Base-by-base conservation (phyloP, 2,329 filamentous ascomycete genomes). In the Ascochyta viciae-villosae region DNA sequence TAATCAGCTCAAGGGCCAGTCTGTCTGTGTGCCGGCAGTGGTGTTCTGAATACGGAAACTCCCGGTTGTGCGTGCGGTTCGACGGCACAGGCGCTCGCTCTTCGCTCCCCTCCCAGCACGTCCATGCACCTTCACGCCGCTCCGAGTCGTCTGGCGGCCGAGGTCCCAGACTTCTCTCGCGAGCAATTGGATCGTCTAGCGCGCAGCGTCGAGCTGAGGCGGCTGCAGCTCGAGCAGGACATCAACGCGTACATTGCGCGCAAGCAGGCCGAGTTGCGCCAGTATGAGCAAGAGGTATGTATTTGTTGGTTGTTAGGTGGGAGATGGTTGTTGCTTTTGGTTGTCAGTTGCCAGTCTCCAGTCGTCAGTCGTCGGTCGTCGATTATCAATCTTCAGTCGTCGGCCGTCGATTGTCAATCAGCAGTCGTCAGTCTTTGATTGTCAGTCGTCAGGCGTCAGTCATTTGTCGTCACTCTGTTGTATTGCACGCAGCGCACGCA, bases 201-300 rank as follows among this genome's bases (percentile, higher is more conserved):
- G 50, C 63, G 62, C 63, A 72, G 61, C 59, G 64, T 76, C 54
- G 72, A 76, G 64, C 60, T 60, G 41, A 69, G 72, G 47, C 67
- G 73, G 58, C 68, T 69, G 64, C 67, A 70, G 61, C 72, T 76
- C 56, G 71, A 76, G 64, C 52, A 54, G 40, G 73, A 75, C 62
- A 75, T 76, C 60, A 40, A 64, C 47, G 62, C 62, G 42, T 76
- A 75, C 57, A 74, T 74, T 51, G 52, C 44, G 50, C 57, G 52
- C 57, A 74, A 74, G 63, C 73, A 75, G 64, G 60, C 60, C 41
- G 69, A 74, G 34, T 62, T 76, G 62, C 63, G 64, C 50, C 44
- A 50, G 29, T 68, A 72, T 67, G 69, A 69, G 59, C 64, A 63
- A 37, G 62, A 74, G 71, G 72, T 75, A 19, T 19, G 19, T 19